Evolutionary conservation across 1,284 basidiomycete genomes (phyloP).

Genomic region (Ustilago tritici): DNA sequence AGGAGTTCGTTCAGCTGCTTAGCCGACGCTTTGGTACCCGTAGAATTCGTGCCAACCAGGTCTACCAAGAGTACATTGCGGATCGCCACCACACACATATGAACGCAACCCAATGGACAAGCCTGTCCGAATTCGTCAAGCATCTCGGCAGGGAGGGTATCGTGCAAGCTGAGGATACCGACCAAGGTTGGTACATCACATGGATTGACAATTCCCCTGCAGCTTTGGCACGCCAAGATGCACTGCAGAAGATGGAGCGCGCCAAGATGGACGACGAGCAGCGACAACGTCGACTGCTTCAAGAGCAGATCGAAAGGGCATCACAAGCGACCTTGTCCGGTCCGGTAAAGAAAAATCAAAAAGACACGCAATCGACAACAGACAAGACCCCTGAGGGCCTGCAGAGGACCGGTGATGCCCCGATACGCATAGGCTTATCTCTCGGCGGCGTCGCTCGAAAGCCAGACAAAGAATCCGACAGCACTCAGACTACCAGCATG

Average conservation of each 20-base stretch:
- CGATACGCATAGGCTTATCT: conserved; percentile 54
- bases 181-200: conserved; percentile 94
- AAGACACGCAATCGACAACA: background rate
- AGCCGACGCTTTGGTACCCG: conserved; percentile 74
- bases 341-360: background rate
- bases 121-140: conserved; percentile 92
- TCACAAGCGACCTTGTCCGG: conserved; percentile 61
- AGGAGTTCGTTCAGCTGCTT: conserved; percentile 88
- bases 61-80: conserved; percentile 97
- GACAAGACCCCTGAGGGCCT: conserved; percentile 42
- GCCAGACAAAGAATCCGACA: background rate
- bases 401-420: conserved; percentile 28
- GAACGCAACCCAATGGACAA: conserved; percentile 98
- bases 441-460: conserved; percentile 15
- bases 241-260: conserved; percentile 93
- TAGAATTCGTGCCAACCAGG: conserved; percentile 79
- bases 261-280: conserved; percentile 92
- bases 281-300: conserved; percentile 86
- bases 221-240: conserved; percentile 87
- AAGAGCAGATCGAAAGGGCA: conserved; percentile 94
- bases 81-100: conserved; percentile 96
- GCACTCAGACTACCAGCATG: background rate
- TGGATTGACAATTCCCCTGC: conserved; percentile 98
- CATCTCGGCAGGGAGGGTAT: conserved; percentile 88
- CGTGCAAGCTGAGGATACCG: conserved; percentile 93